Percentiles rank a stretch among this genome's conserved stretches.
Evolutionary conservation across 163 green algal genomes (phyloP).

Genomic region (Scenedesmus sp.): DNA sequence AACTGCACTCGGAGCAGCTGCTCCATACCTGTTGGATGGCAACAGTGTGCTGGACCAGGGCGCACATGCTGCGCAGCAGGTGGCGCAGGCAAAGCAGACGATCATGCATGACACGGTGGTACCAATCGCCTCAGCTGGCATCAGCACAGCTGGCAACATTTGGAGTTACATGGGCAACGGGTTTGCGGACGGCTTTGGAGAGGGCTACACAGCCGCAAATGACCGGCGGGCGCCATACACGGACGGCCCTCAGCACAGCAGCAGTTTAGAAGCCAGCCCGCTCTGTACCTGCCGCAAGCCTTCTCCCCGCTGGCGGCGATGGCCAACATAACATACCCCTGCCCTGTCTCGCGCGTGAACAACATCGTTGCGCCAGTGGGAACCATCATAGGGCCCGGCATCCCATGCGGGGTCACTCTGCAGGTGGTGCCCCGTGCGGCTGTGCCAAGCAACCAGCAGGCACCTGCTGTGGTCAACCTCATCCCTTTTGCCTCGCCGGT

Average conservation of each 20-base stretch:
- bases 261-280: constrained; percentile 6
- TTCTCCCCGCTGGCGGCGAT: constrained; percentile 10
- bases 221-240: constrained; percentile 19
- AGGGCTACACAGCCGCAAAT: constrained; percentile 33
- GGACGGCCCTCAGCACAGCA: background rate
- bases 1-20: background rate
- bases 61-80: background rate
- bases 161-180: background rate
- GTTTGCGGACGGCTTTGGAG: constrained; percentile 17
- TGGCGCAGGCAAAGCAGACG: background rate
- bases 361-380: constrained; percentile 10
- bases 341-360: background rate
- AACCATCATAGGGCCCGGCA: constrained; percentile 37
- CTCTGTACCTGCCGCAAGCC: constrained; percentile 19
- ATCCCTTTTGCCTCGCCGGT: background rate
- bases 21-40: background rate
- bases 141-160: background rate
- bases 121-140: constrained; percentile 8
- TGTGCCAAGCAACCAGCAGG: background rate
- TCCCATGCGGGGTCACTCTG: constrained; percentile 29
- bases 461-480: constrained; percentile 13
- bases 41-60: background rate
- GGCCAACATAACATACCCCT: constrained; percentile 37
- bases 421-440: constrained; percentile 26
- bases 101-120: constrained; percentile 31